Conservation (phyloP, 2,329 filamentous ascomycete genomes). For the Fusarium miscanthi region DNA sequence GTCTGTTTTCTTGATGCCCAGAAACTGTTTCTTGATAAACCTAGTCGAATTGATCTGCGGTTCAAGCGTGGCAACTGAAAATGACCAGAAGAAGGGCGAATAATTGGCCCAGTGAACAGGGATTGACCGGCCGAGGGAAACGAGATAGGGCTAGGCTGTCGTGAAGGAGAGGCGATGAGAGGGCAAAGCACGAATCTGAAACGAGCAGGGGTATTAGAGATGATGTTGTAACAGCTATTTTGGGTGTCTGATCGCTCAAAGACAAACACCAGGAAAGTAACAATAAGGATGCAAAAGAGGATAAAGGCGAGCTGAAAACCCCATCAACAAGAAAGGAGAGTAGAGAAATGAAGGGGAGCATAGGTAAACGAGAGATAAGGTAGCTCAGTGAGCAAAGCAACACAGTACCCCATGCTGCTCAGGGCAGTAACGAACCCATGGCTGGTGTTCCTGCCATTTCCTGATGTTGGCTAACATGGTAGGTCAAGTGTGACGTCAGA, state of each 20-base stretch:
- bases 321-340: not conserved
- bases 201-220: slow-evolving; percentile 21
- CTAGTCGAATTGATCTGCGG: slow-evolving; percentile 33
- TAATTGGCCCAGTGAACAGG: slow-evolving; percentile 16
- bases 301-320: slow-evolving; percentile 4
- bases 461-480: slow-evolving; percentile 1
- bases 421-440: slow-evolving; percentile 8
- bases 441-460: slow-evolving; percentile 1
- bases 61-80: slow-evolving; percentile 11
- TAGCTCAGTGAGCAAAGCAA: not conserved
- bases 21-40: slow-evolving; percentile 35
- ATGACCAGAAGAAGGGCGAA: slow-evolving; percentile 16
- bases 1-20: slow-evolving; percentile 14
- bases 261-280: slow-evolving; percentile 13
- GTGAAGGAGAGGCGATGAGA: slow-evolving; percentile 12
- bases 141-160: slow-evolving; percentile 29
- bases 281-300: slow-evolving; percentile 2
- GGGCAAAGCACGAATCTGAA: slow-evolving; percentile 29
- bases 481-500: slow-evolving; percentile 21
- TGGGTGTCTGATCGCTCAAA: slow-evolving; percentile 15
- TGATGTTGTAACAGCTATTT: slow-evolving; percentile 27
- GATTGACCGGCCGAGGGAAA: slow-evolving; percentile 19
- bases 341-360: not conserved
- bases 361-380: not conserved
- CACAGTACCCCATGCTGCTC: not conserved